These are phyloP conservation scores for Hexamita inflata DNA, from an alignment of 208 protist genomes.

Conservation along the genomic window DNA sequence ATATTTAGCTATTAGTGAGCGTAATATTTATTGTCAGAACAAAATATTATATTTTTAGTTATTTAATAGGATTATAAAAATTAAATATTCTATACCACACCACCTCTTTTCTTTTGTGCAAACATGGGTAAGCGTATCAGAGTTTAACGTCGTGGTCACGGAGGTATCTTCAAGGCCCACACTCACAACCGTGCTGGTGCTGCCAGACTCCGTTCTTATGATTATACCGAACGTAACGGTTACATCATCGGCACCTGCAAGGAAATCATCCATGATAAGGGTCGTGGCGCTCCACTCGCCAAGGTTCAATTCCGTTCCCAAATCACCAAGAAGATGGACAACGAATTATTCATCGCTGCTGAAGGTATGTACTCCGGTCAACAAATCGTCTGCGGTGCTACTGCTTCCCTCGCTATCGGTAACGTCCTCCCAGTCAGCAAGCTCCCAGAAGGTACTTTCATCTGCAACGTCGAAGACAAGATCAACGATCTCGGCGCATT, in stretches of 20 bases:
- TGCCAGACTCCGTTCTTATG: conserved; percentile 75
- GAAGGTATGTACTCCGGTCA: conserved; percentile 97
- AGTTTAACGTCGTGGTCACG: conserved; percentile 74
- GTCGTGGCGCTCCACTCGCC: conserved; percentile 91
- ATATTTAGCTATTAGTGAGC: too few species aligned
- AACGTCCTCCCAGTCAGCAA: conserved; percentile 85
- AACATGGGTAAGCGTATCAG: conserved; percentile 24
- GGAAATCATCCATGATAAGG: conserved; percentile 93
- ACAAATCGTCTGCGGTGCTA: conserved; percentile 89
- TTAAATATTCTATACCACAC: too few species aligned
- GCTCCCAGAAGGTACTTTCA: conserved; percentile 93
- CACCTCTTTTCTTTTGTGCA: too few species aligned
- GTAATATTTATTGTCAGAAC: too few species aligned
- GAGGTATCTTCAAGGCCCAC: conserved; percentile 67
- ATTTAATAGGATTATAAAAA: too few species aligned
- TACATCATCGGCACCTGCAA: conserved; percentile 72
- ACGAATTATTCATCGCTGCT: conserved; percentile 78
- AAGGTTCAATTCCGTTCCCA: conserved; percentile 73
- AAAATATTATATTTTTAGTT: too few species aligned
- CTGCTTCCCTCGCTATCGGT: conserved; percentile 74
- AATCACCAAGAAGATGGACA: conserved; percentile 57
- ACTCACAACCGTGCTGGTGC: conserved; percentile 76
- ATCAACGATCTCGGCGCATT: conserved; percentile 77
- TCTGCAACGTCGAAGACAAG: conserved; percentile 93
- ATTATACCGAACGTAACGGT: conserved; percentile 86